phyloP scores from a whole-genome alignment of 371 early-diverging fungal species.

The Funneliformis caledonium region DNA sequence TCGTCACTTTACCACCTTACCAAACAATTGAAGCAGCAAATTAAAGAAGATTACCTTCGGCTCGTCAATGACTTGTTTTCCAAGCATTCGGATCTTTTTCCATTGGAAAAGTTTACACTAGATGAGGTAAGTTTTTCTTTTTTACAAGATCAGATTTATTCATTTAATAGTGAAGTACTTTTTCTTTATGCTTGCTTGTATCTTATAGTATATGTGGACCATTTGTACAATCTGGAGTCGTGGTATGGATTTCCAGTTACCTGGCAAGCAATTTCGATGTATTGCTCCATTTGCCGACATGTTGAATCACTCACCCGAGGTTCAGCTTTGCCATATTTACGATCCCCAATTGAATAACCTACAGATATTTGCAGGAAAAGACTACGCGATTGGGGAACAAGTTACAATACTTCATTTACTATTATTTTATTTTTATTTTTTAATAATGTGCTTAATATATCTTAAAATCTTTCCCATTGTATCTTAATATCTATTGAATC shows the following conservation, averaged over 20 bases:
- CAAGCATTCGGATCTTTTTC: constrained; percentile 11
- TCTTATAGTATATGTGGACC: constrained; percentile 23
- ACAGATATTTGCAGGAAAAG: constrained; percentile 22
- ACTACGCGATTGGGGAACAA: constrained; percentile 4
- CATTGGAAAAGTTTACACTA: constrained; percentile 14
- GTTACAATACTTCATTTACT: too few species aligned
- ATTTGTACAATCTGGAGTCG: constrained; percentile 21
- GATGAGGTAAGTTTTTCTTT: constrained; percentile 7
- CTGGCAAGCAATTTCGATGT: constrained; percentile 20
- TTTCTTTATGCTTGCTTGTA: not conserved
- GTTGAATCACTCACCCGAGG: constrained; percentile 14
- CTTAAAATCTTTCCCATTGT: not conserved
- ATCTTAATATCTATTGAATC: constrained; percentile 12
- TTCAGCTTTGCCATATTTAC: constrained; percentile 19
- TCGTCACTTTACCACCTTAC: constrained; percentile 15
- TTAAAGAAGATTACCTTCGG: constrained; percentile 17
- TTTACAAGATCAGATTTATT: too few species aligned
- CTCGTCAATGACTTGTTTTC: constrained; percentile 5
- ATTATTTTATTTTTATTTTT: too few species aligned
- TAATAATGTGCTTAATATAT: not conserved
- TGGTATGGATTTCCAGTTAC: constrained; percentile 21
- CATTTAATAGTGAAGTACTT: not conserved
- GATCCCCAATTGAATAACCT: not conserved
- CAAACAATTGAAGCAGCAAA: constrained; percentile 23
- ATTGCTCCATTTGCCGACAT: constrained; percentile 17